Evolutionary conservation across 1,284 basidiomycete species (phyloP).

Genomic region (Cerrena zonata): DNA sequence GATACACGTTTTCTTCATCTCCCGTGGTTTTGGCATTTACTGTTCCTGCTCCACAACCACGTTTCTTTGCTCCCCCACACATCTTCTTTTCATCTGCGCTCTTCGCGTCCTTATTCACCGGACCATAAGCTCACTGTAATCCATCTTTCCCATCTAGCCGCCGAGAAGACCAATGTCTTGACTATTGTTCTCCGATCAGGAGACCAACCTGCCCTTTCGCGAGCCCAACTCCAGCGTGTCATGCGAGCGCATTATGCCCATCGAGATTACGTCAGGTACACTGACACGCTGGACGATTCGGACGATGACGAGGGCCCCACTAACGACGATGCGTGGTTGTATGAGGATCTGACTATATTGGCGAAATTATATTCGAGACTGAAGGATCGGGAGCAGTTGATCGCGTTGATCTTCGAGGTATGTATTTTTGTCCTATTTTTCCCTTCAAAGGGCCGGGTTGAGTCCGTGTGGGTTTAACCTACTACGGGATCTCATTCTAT

Average conservation of each 20-base stretch:
- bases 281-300: slow-evolving; percentile 66
- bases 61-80: background rate
- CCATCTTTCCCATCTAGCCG: slow-evolving; percentile 33
- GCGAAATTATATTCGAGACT: slow-evolving; percentile 74
- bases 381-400: slow-evolving; percentile 87
- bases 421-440: slow-evolving; percentile 17
- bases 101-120: background rate
- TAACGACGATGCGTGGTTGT: slow-evolving; percentile 91
- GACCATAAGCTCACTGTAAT: background rate
- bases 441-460: background rate
- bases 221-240: slow-evolving; percentile 74
- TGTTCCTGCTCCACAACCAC: background rate
- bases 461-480: background rate
- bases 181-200: slow-evolving; percentile 79
- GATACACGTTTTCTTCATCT: no score
- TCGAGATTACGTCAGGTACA: slow-evolving; percentile 60
- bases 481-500: background rate
- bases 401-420: slow-evolving; percentile 92
- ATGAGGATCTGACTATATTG: slow-evolving; percentile 82
- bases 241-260: slow-evolving; percentile 75
- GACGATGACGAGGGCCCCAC: slow-evolving; percentile 90
- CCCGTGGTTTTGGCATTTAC: background rate
- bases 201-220: slow-evolving; percentile 69
- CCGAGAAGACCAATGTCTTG: slow-evolving; percentile 76
- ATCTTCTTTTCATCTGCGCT: background rate